Evolutionary conservation across 1,284 basidiomycete species (phyloP), one percentile per base, ranked within the genome.

Genomic region (Cryptococcus sp.): DNA sequence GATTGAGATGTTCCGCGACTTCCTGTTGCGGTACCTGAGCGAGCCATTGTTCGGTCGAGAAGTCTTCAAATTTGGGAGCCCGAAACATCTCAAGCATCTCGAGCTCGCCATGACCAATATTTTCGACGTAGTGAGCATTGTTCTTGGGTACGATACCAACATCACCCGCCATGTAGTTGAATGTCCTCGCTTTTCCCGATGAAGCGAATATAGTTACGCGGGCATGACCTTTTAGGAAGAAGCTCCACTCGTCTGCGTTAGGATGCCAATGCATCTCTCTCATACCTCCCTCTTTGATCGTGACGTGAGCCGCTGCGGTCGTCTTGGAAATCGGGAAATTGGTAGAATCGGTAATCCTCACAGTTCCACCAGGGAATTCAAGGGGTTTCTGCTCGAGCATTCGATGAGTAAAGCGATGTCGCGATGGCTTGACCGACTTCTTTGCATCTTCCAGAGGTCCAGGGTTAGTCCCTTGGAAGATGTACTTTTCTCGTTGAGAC

Each of bases 201-300:
- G 81, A 75, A 1, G 83, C 84, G 60, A 86, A 87, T 41, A 85
- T 72, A 0, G 84, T 85, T 46, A 86, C 75, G 36, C 85, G 81
- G 7, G 75, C 82, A 28, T 74, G 51, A 2, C 85, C 85, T 56
- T 79, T 75, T 47, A 68, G 60, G 56, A 70, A 65, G 55, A 58
- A 72, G n/a, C 49, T 50, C 67, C 67, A 69, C 52, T 69, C 65
- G 31, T 65, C 63, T 11, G 83, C 78, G 37, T 82, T 85, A 5
- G 85, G 84, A 66, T 86, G 85, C 85, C 85, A 87, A 81, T 86
- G 66, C 50, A 62, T 57, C 41, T 61, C 82, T 77, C 81, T 76
- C 74, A 86, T 82, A 24, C 80, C 84, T 45, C 84, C 84, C 24
- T 83, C 82, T 53, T 85, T 79, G 24, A 87, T 81, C 3, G 79